phyloP scores from a whole-genome alignment of 805 yeast species.

The Yamadazyma scolyti region DNA sequence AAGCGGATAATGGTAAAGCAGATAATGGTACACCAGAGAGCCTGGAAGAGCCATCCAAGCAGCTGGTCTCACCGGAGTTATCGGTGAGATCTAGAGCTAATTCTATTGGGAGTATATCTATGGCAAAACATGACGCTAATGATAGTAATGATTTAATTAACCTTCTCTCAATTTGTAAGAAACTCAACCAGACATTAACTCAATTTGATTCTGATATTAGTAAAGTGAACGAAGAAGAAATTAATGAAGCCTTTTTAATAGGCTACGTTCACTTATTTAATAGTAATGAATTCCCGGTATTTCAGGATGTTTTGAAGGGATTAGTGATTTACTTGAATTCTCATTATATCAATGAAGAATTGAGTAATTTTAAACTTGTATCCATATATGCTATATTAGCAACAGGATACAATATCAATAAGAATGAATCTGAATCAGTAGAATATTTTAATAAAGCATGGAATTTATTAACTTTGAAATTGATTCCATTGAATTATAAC shows the following conservation, averaged over 20 bases:
- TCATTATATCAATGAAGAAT: slow-evolving; percentile 8
- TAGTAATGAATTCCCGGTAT: slow-evolving; percentile 10
- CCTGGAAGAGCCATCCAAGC: not conserved
- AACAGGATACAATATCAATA: slow-evolving; percentile 32
- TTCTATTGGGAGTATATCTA: slow-evolving; percentile 3
- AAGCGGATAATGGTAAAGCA: too few species aligned
- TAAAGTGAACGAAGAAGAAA: slow-evolving; percentile 10
- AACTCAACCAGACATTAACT: slow-evolving; percentile 16
- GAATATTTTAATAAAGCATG: slow-evolving; percentile 43
- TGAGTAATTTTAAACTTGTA: slow-evolving; percentile 33
- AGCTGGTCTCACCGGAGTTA: slow-evolving; percentile 3
- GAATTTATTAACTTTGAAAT: slow-evolving; percentile 33
- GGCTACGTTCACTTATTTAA: slow-evolving; percentile 23
- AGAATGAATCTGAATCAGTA: slow-evolving; percentile 27
- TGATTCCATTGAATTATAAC: slow-evolving; percentile 28
- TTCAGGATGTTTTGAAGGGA: slow-evolving; percentile 18
- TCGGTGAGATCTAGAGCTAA: slow-evolving; percentile 6
- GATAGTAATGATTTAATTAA: slow-evolving; percentile 20
- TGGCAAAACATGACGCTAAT: slow-evolving; percentile 1
- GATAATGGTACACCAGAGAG: too few species aligned
- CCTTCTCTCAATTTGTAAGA: slow-evolving; percentile 24
- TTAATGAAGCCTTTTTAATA: slow-evolving; percentile 27
- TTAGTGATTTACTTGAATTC: slow-evolving; percentile 19
- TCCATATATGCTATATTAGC: slow-evolving; percentile 43
- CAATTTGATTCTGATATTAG: slow-evolving; percentile 10